These are phyloP conservation scores for Drechslera avenae DNA, from an alignment of 2,329 filamentous ascomycete genomes.

Conservation along the genomic window DNA sequence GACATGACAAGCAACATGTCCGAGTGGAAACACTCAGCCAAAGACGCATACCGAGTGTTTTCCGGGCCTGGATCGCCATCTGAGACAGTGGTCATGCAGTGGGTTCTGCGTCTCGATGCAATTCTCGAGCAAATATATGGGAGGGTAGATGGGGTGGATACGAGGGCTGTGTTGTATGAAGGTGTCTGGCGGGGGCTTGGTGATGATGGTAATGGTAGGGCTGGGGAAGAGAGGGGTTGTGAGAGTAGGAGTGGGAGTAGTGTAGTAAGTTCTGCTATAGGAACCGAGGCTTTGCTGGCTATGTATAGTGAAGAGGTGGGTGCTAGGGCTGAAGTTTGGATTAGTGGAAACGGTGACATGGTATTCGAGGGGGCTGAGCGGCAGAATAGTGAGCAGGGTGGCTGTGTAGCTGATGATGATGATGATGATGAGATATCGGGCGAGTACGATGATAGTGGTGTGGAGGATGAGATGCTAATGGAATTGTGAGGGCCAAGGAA, in stretches of 20 bases:
- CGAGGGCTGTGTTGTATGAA: slow-evolving; percentile 17
- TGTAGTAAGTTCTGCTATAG: background rate
- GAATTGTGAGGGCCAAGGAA: slow-evolving; percentile 15
- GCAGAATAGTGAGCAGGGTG: slow-evolving; percentile 3
- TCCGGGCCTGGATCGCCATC: background rate
- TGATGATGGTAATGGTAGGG: background rate
- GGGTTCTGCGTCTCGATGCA: slow-evolving; percentile 23
- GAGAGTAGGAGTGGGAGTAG: background rate
- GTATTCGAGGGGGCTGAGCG: background rate
- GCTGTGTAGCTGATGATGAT: background rate
- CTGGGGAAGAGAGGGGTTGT: background rate
- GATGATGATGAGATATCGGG: slow-evolving; percentile 2
- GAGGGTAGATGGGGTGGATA: slow-evolving; percentile 10
- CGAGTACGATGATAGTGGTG: slow-evolving; percentile 9
- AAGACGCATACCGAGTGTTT: slow-evolving; percentile 19
- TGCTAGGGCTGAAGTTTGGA: too few species aligned
- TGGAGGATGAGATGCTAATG: slow-evolving; percentile 38
- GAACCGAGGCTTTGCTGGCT: too few species aligned
- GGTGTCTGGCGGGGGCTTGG: slow-evolving; percentile 17
- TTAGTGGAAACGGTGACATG: background rate
- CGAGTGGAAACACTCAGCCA: slow-evolving; percentile 23
- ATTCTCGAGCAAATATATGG: slow-evolving; percentile 16
- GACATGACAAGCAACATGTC: slow-evolving; percentile 28
- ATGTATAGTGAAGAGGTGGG: too few species aligned
- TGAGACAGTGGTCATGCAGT: slow-evolving; percentile 15